Evolutionary conservation across 169 alveolate species (phyloP).

Genomic region (Toxoplasma gondii): DNA sequence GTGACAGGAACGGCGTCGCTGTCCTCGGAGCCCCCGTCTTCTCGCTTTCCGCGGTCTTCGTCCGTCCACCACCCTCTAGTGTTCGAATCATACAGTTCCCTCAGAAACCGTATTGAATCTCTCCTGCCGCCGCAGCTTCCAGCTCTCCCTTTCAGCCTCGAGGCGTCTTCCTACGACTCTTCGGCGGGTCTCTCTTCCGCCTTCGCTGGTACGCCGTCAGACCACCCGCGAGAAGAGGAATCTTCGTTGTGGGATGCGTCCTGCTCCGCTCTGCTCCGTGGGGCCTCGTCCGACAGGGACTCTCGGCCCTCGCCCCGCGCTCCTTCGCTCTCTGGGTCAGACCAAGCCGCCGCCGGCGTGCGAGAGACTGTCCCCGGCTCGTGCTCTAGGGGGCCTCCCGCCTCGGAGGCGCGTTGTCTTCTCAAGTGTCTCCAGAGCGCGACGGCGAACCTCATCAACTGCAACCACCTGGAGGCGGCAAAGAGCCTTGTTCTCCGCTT

Average conservation of each 20-base stretch:
- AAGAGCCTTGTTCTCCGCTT: background rate
- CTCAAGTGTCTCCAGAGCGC: slow-evolving; percentile 15
- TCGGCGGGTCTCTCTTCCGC: background rate
- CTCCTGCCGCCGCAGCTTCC: slow-evolving; percentile 14
- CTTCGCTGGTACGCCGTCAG: background rate
- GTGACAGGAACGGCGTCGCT: background rate
- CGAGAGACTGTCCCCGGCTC: background rate
- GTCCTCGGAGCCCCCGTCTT: background rate
- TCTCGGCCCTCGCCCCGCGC: too few species aligned
- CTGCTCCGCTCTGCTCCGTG: background rate
- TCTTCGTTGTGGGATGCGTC: background rate
- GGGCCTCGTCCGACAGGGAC: background rate
- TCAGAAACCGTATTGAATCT: background rate
- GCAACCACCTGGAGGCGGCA: background rate
- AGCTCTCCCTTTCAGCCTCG: slow-evolving; percentile 4
- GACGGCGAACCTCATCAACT: background rate
- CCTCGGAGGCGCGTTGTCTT: background rate
- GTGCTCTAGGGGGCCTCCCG: background rate
- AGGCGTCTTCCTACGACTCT: background rate
- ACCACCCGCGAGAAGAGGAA: background rate
- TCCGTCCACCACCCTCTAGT: background rate
- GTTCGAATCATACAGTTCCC: background rate
- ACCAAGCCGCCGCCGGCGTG: background rate
- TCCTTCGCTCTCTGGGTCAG: background rate
- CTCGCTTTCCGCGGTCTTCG: background rate